These are phyloP conservation scores for Dothiorella sarmentorum DNA, from an alignment of 2,329 filamentous ascomycete species.

Conservation along the genomic window DNA sequence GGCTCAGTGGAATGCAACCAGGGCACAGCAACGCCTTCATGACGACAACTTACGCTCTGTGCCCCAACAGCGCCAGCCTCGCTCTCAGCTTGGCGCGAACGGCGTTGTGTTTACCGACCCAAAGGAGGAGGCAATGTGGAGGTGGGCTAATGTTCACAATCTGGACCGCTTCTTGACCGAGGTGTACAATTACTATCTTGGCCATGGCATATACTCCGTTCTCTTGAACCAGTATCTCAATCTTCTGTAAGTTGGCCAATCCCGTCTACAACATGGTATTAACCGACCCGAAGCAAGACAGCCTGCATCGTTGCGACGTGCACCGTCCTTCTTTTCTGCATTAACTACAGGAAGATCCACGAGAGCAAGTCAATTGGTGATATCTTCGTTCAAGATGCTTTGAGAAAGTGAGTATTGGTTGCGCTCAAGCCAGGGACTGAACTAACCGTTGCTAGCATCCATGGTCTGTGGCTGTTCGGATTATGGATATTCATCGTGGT, in stretches of 20 bases:
- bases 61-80: conserved; percentile 20
- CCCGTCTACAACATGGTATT: background rate
- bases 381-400: conserved; percentile 71
- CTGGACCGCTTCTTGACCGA: conserved; percentile 82
- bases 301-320: conserved; percentile 78
- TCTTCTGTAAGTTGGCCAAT: conserved; percentile 58
- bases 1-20: conserved; percentile 51
- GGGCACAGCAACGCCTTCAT: conserved; percentile 46
- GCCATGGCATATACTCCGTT: conserved; percentile 82
- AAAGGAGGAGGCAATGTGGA: conserved; percentile 80
- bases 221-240: conserved; percentile 68
- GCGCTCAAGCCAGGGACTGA: background rate
- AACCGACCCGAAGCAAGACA: conserved; percentile 60
- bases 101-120: conserved; percentile 46
- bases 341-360: conserved; percentile 73
- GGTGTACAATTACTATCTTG: conserved; percentile 82
- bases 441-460: conserved; percentile 56
- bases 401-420: conserved; percentile 38
- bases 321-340: conserved; percentile 80
- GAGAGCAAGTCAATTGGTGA: conserved; percentile 60
- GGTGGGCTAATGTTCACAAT: conserved; percentile 89
- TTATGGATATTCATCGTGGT: conserved; percentile 84
- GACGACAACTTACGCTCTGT: conserved; percentile 27
- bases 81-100: conserved; percentile 10
- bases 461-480: conserved; percentile 69